phyloP scores from a whole-genome alignment of 2,329 filamentous ascomycete species.

The Amauroascus niger region DNA sequence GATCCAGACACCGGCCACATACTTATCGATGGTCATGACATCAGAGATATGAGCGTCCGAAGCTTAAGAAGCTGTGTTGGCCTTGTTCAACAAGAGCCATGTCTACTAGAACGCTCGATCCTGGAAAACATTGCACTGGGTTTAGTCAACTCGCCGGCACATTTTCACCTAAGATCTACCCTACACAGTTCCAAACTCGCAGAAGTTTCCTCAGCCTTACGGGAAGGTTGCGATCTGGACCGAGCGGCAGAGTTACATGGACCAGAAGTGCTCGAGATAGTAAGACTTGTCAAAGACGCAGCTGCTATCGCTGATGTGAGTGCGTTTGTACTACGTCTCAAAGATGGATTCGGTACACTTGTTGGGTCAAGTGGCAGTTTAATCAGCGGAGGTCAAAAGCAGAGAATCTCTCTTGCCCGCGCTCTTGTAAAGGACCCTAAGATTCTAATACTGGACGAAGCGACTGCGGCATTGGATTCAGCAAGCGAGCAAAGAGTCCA shows the following conservation, averaged over 20 bases:
- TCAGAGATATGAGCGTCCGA: slow-evolving; percentile 62
- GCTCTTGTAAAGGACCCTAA: slow-evolving; percentile 75
- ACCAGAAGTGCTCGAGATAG: slow-evolving; percentile 42
- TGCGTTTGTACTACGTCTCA: slow-evolving; percentile 46
- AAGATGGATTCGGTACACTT: slow-evolving; percentile 44
- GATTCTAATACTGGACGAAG: slow-evolving; percentile 47
- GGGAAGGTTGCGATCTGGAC: slow-evolving; percentile 43
- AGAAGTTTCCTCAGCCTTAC: slow-evolving; percentile 44
- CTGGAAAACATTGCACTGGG: slow-evolving; percentile 63
- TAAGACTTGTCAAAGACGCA: slow-evolving; percentile 32
- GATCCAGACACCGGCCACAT: slow-evolving; percentile 66
- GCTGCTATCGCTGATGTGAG: slow-evolving; percentile 51
- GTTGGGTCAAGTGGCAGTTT: slow-evolving; percentile 46
- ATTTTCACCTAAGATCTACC: slow-evolving; percentile 31
- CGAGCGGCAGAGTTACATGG: slow-evolving; percentile 39
- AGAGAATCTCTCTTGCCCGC: slow-evolving; percentile 71
- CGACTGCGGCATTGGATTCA: slow-evolving; percentile 24
- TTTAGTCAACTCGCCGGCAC: slow-evolving; percentile 27
- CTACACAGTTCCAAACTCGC: slow-evolving; percentile 44
- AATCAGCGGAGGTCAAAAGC: slow-evolving; percentile 23
- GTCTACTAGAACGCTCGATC: slow-evolving; percentile 72
- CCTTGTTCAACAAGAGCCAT: slow-evolving; percentile 77
- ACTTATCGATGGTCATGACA: slow-evolving; percentile 64
- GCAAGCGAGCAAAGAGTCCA: slow-evolving; percentile 22
- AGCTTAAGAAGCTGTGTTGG: slow-evolving; percentile 78